Evolutionary conservation across 1,284 basidiomycete species (phyloP), one percentile per base, ranked within the genome.

Genomic region (Ganoderma resinaceum): DNA sequence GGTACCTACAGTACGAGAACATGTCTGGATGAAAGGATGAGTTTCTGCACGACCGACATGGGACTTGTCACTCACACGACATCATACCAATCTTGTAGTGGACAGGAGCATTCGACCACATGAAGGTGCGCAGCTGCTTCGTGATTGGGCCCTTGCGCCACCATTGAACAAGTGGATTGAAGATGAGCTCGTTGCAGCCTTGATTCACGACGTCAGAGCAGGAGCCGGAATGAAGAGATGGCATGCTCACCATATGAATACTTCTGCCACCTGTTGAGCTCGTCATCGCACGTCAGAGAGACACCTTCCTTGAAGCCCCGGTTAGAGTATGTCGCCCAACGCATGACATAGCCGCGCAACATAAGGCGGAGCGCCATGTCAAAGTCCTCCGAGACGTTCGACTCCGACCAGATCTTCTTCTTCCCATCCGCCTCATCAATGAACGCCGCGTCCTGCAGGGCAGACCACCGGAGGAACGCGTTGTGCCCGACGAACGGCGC

Each of bases 401-500:
- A 80, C 81, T 95, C 93, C 2, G 90, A 92, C 95, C 95, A 96
- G 65, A 93, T 89, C 82, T 94, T 94, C 76, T 84, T 86, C 67
- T 85, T 76, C 1, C 86, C 86, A 74, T 93, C 91, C 23, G 84
- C 88, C 8, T 80, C 78, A 73, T 95, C 94, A 55, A 91, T 77
- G 71, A 92, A 92, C 9, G 90, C 85, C 2, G 89, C 91, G 67
- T 95, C 94, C 77, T 96, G 94, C 7, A 95, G 81, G 1, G 94
- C 94, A 6, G 86, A 86, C 94, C 95, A 96, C 18, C 94, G 88
- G 43, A 96, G 82, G 82, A 95, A 95, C 1, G 94, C 94, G 69
- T 96, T 95, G 79, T 96, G 95, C 0, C 95, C 95, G 70, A 96
- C 92, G 75, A 95, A 95, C 1, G 94, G 94, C 0, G 94, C 92